Conservation (phyloP, 805 yeast genomes). For the Cyberlindnera veronae region DNA sequence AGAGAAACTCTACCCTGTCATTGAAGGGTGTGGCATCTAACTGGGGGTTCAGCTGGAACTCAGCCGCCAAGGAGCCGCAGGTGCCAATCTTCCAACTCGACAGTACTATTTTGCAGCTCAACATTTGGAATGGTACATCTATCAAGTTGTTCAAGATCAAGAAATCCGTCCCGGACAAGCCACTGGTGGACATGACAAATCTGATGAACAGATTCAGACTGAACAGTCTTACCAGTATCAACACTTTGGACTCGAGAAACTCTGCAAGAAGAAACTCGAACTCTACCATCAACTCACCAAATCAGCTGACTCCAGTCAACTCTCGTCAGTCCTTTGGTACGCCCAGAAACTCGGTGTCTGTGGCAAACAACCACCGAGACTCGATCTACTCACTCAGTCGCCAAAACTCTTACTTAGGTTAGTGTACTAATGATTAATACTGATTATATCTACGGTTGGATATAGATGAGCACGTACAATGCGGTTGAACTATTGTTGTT, state of each 20-base stretch:
- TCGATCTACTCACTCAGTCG: slow-evolving; percentile 20
- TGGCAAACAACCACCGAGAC: slow-evolving; percentile 13
- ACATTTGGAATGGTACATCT: slow-evolving; percentile 21
- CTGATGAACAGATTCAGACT: slow-evolving; percentile 36
- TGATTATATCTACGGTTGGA: no score
- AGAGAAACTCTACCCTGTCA: slow-evolving; percentile 23
- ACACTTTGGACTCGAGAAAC: slow-evolving; percentile 18
- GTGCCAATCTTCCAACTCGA: slow-evolving; percentile 17
- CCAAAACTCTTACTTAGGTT: slow-evolving; percentile 17
- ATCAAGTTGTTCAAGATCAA: slow-evolving; percentile 33
- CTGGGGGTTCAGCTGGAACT: slow-evolving; percentile 34
- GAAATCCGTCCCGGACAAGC: slow-evolving; percentile 36
- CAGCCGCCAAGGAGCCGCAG: slow-evolving; percentile 9
- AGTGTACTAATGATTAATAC: no score
- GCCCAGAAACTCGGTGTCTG: slow-evolving; percentile 25
- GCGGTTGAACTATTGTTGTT: neutral
- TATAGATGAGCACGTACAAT: no score
- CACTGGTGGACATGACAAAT: slow-evolving; percentile 39
- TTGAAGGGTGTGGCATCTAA: slow-evolving; percentile 33
- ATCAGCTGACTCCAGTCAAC: slow-evolving; percentile 27
- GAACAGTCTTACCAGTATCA: slow-evolving; percentile 27
- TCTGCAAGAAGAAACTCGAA: slow-evolving; percentile 16
- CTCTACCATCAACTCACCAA: slow-evolving; percentile 22
- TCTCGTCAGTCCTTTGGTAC: slow-evolving; percentile 28
- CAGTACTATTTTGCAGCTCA: slow-evolving; percentile 18